Evolutionary conservation across 2,329 filamentous ascomycete species (phyloP).

Genomic region (Stachybotrys echinatus): DNA sequence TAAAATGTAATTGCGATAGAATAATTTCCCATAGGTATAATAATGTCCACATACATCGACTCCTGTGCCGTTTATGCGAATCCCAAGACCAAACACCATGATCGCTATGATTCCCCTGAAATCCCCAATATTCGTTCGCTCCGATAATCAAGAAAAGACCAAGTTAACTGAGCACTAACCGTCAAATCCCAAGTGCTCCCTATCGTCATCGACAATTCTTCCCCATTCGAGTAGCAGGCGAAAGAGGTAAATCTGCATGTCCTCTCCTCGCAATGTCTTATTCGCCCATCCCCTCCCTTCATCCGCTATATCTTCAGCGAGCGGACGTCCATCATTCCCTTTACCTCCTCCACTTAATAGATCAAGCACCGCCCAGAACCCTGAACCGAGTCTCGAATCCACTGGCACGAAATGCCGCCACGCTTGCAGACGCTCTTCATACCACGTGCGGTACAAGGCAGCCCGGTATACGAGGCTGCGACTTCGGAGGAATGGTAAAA

Average conservation of each 20-base stretch:
- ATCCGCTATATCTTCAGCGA: conserved; percentile 45
- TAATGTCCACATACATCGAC: too few species aligned
- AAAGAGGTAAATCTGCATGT: conserved; percentile 80
- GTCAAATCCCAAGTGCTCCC: conserved; percentile 22
- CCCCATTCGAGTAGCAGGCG: conserved; percentile 74
- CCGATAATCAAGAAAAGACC: background rate
- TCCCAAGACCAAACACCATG: too few species aligned
- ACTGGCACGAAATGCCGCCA: conserved; percentile 81
- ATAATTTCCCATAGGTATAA: too few species aligned
- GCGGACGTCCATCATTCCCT: background rate
- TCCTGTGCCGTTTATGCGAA: too few species aligned
- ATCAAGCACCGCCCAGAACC: background rate
- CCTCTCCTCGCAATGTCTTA: conserved; percentile 59
- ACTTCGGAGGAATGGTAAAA: conserved; percentile 63
- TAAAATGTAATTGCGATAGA: too few species aligned
- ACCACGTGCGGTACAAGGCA: conserved; percentile 74
- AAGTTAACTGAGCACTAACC: background rate
- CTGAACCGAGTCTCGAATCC: conserved; percentile 46
- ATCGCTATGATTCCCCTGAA: too few species aligned
- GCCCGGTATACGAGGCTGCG: conserved; percentile 64
- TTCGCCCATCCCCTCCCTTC: conserved; percentile 61
- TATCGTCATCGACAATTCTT: conserved; percentile 57
- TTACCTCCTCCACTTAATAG: background rate
- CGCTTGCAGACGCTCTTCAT: conserved; percentile 64
- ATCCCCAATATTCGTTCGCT: too few species aligned